These are phyloP conservation scores for Rhodamnia rubescens DNA, from an alignment of 345 rosid species.

Conservation along the genomic window DNA sequence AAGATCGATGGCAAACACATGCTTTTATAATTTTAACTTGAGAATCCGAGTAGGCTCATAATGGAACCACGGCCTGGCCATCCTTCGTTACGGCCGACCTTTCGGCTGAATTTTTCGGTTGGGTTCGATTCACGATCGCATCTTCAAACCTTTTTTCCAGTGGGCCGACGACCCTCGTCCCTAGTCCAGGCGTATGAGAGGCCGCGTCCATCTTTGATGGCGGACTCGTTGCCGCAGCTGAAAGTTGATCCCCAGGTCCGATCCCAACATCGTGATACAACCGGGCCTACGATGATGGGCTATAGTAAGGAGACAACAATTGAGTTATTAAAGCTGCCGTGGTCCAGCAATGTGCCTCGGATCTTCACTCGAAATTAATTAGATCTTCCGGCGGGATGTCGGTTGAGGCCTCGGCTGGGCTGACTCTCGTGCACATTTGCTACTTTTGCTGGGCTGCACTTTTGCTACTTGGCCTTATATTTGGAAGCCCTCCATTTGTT, in stretches of 20 bases:
- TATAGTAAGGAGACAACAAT: background rate
- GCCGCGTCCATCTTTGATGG: background rate
- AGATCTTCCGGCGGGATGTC: background rate
- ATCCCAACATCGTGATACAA: background rate
- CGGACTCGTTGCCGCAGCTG: background rate
- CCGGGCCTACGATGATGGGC: background rate
- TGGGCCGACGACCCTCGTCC: background rate
- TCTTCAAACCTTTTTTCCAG: background rate
- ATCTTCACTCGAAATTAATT: background rate
- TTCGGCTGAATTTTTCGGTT: background rate
- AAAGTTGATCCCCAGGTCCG: background rate
- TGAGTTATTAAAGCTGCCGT: background rate
- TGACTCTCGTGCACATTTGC: background rate
- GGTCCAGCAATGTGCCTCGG: background rate
- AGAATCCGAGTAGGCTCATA: background rate
- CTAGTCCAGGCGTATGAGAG: background rate
- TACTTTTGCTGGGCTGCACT: background rate
- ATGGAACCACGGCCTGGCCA: background rate
- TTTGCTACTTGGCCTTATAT: background rate
- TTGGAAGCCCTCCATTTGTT: background rate
- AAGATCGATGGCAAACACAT: background rate
- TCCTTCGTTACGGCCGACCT: background rate
- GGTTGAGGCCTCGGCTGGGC: background rate
- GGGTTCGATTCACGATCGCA: background rate
- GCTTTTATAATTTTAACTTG: background rate